Base-by-base conservation (phyloP, 2,329 filamentous ascomycete species). In the Fusarium virguliforme region DNA sequence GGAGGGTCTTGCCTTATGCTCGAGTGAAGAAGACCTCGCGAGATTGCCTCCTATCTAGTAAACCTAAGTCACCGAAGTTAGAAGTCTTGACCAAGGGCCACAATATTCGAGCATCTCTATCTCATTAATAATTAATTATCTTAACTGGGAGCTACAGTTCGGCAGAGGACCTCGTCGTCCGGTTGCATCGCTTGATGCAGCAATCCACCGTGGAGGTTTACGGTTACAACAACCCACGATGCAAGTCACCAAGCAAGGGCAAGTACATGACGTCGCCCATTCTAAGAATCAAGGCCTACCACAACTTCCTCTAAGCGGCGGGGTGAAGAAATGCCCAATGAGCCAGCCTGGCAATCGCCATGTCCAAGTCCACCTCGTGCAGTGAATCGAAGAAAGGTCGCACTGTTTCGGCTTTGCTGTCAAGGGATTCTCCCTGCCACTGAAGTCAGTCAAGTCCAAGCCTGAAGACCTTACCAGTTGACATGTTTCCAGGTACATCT, bases 391-490 rank as follows among this genome's bases (percentile, higher is more conserved):
- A 13, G 28, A 28, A 15, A 15, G 41, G 28, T 48, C 22, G 37
- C 41, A 38, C 12, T 53, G 18, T 66, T 8, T 56, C 48, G 34
- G 28, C 32, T 54, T 34, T 18, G 48, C 54, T 41, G 51, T 28
- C 55, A 30, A 35, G 53, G 35, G 38, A 46, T 48, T 48, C 30
- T 59, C 53, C 60, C 68, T 71, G 41, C 53, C 58, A 56, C 51
- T 30, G 41, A 70, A 38, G 69, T 71, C 68, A 71, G 69, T 60
- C 46, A 55, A 41, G 53, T 63, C 50, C 40, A 41, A 41, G 62
- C 65, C 69, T 67, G 55, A 65, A 71, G 35, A 67, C 57, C 69
- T 72, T 71, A 71, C 65, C 69, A 67, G 22, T 58, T 37, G 40
- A 46, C 38, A 22, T 24, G 32, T 62, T 46, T 41, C 60, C 43